Conservation (phyloP, 805 yeast genomes). For the Phaffomyces thermotolerans region DNA sequence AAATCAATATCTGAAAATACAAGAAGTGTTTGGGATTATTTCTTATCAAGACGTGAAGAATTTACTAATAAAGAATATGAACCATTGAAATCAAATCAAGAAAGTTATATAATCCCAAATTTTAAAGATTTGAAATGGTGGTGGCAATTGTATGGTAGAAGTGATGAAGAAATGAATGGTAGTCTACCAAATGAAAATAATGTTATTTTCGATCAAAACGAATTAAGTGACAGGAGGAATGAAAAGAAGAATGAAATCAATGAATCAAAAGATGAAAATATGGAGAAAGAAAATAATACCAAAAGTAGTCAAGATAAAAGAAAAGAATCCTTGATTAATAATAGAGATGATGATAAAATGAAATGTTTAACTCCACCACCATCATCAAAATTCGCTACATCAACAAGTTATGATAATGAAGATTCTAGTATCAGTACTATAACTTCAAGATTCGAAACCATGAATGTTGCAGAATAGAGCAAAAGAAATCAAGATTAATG, state of each 20-base stretch:
- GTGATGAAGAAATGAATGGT: slow-evolving; percentile 58
- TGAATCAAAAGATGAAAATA: not conserved
- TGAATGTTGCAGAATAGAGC: slow-evolving; percentile 12
- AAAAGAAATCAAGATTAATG: not conserved
- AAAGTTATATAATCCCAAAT: slow-evolving; percentile 47
- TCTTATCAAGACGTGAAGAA: slow-evolving; percentile 64
- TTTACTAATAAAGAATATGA: slow-evolving; percentile 49
- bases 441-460: slow-evolving; percentile 6
- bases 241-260: not conserved
- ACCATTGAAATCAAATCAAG: slow-evolving; percentile 20
- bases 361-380: slow-evolving; percentile 17
- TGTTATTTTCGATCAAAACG: slow-evolving; percentile 1
- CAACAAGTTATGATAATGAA: slow-evolving; percentile 5
- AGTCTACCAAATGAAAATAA: not conserved
- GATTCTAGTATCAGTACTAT: not conserved
- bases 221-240: slow-evolving; percentile 1
- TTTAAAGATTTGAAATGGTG: slow-evolving; percentile 72
- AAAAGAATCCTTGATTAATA: not conserved
- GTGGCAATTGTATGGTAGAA: slow-evolving; percentile 76
- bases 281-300: not conserved
- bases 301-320: not conserved
- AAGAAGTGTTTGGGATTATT: slow-evolving; percentile 90
- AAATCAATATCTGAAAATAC: slow-evolving; percentile 44
- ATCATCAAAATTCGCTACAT: slow-evolving; percentile 2
- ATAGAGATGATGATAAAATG: slow-evolving; percentile 2